Evolutionary conservation across 768 basidiomycete species (phyloP).

Genomic region (Rhizopogon rudus): DNA sequence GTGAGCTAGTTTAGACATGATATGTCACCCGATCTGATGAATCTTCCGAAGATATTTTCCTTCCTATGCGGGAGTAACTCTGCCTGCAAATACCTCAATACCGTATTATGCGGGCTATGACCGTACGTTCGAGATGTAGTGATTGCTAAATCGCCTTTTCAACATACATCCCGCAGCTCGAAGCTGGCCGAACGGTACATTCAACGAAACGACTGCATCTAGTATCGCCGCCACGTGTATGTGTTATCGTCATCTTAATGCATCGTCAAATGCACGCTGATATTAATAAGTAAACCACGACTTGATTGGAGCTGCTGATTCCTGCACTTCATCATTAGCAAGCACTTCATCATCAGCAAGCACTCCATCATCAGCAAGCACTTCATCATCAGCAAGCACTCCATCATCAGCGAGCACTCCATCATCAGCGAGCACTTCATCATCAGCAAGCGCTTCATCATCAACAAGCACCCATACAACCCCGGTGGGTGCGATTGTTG

Average conservation of each 20-base stretch:
- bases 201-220: conserved; percentile 13
- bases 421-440: neutral
- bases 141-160: neutral
- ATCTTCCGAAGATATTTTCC: conserved; percentile 18
- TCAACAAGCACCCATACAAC: conserved; percentile 3
- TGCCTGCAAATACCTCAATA: conserved; percentile 11
- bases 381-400: neutral
- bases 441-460: neutral
- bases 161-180: conserved; percentile 8
- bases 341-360: neutral
- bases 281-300: conserved; percentile 9
- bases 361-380: neutral
- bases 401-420: neutral
- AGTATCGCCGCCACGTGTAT: conserved; percentile 11
- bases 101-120: conserved; percentile 21
- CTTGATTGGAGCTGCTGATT: conserved; percentile 12
- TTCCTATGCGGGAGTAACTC: neutral
- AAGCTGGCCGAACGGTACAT: conserved; percentile 15
- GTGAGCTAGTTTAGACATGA: conserved; percentile 5
- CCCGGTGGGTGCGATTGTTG: conserved; percentile 14
- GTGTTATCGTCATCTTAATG: neutral
- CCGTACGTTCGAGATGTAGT: conserved; percentile 8
- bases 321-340: conserved; percentile 1
- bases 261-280: neutral
- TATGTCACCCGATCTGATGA: neutral